Base-by-base conservation (phyloP, 2,329 filamentous ascomycete genomes). In the Fusarium sp. region DNA sequence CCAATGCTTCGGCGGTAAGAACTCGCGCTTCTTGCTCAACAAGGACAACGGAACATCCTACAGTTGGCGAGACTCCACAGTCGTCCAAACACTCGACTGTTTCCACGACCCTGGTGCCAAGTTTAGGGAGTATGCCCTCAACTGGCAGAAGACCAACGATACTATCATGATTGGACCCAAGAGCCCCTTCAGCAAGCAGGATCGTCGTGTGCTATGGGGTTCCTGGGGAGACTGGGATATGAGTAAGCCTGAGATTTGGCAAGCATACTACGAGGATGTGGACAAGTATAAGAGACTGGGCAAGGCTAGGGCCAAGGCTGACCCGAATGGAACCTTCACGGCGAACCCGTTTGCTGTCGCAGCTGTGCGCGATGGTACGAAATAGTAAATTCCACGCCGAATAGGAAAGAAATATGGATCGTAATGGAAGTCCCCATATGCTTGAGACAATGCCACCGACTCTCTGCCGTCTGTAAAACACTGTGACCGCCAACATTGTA, bases 61-160 rank as follows among this genome's bases (percentile, higher is more conserved):
- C 72, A 86, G 84, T 75, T 87, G 84, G 83, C 80, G 86, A 55
- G 85, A 87, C 73, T 83, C 83, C 0, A 84, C 80, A 8, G 73
- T 86, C 11, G 75, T 78, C 11, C 79, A 79, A 41, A 81, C 78
- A 0, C 79, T 86, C 24, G 86, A 88, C 63, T 85, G 83, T 60
- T 87, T 87, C 73, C 82, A 87, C 50, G 79, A 80, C 17, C 71
- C 75, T 3, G 75, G 71, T 17, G 61, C 30, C 6, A 28, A 74
- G 24, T 77, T 77, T 13, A 82, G 81, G 59, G 61, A 74, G 8
- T 79, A 75, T 4, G 85, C 85, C 7, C 70, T 81, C 32, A 79
- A 81, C 24, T 87, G 84, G 84, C 84, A 86, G 73, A 77, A 75
- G 8, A 79, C 79, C 35, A 87, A 87, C 45, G 84, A 86, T 56